Evolutionary conservation across 257 asterid genomes (phyloP), one percentile per base, ranked within the genome.

Genomic region (Plantago ovata): DNA sequence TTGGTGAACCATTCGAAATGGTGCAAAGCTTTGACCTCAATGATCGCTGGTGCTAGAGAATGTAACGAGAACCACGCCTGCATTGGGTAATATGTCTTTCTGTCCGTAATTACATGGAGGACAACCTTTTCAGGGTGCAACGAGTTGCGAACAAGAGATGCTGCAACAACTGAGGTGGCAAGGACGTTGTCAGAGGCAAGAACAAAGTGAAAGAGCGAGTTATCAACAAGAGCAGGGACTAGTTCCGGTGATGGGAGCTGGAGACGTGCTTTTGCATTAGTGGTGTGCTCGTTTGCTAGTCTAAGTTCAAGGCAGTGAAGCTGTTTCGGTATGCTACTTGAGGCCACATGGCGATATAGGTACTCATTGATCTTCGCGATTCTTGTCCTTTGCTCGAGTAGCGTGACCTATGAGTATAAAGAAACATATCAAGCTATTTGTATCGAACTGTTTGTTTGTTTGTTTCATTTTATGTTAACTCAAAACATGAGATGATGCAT

Each of bases 31-130:
- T 93, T 93, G 11, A 93, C 97, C 73, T 93, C 98, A 10, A 85
- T 70, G 54, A 88, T 72, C 32, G 95, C 95, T 3, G 95, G 98
- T 49, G 80, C 48, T 58, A 84, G 63, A 43, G 90, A 80, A 69
- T 88, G 91, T 70, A 92, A 65, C 0, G 98, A 88, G 66, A 92
- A 93, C 98, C 98, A 93, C 3, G 97, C 98, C 70, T 86, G 96
- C 98, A 89, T 93, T 3, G 96, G 95, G 38, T 85, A 81, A 38
- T 84, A 86, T 1, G 98, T 88, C 77, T 93, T 93, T 58, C 70
- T 75, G 23, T 93, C 98, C 4, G 98, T 93, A 62, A 93, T 86
- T 24, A 93, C 38, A 44, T 73, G 99, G 19, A 94, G 80, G 65
- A 89, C 95, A 4, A 84, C 69, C 39, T 69, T 83, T 23, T 78